Base-by-base conservation (phyloP, 2,329 filamentous ascomycete species). In the Colletotrichum camelliae region DNA sequence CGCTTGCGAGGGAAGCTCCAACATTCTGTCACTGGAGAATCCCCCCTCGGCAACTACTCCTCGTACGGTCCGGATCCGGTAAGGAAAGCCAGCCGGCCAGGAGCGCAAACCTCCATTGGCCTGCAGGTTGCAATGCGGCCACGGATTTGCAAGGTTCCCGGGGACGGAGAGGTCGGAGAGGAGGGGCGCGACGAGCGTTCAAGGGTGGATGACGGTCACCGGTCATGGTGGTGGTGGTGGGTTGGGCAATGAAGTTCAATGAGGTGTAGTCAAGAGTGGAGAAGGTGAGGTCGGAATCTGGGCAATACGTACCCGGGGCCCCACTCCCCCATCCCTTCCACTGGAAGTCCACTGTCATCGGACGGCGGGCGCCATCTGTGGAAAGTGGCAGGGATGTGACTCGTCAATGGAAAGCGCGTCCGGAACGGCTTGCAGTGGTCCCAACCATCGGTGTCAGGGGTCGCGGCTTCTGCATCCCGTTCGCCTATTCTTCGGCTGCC, bases 401-500 rank as follows among this genome's bases (percentile, higher is more conserved):
- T 67, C 52, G 29, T 62, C 57, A 61, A 52, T 39, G 18, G 57
- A 16, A 55, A n/a, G 52, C 18, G 35, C 37, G 48, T 60, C 67
- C 72, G 66, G 48, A 31, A 65, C 52, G 37, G 43, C 68, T 21
- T 73, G 31, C 66, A 55, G 15, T 55, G 39, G 68, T 61, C 24
- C 68, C 72, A 64, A 58, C 37, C 55, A 72, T 60, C 68, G 39
- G 62, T 67, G 69, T 57, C 72, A 72, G 33, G 68, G 69, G 24
- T 52, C 16, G 13, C 73, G 73, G 70, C 64, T 73, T 39, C 43
- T 37, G 31, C 33, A 31, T 73, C 64, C 73, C 70, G 73, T n/a
- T 75, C 70, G 70, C 73, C 73, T 75, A 58, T 33, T 21, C 16
- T 65, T 68, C 73, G 73, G 73, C 57, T 73, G 67, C 37, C 35